Base-by-base conservation (phyloP, 2,329 filamentous ascomycete species). In the Monilinia polystroma region DNA sequence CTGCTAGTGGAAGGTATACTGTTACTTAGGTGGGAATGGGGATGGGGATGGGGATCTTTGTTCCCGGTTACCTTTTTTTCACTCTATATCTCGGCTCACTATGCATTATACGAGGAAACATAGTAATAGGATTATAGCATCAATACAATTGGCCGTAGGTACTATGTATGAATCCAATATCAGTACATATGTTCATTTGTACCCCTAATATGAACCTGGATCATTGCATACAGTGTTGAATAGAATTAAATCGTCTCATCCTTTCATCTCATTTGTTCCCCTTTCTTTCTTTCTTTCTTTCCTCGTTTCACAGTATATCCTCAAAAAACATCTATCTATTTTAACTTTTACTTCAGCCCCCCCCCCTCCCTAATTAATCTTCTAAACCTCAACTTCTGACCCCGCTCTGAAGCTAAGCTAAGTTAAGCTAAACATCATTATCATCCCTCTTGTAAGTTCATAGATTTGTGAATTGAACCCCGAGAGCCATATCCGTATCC, bases 1-100 rank as follows among this genome's bases (percentile, higher is more conserved):
- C 92, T 1, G 87, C 87, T 29, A 89, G 88, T 75, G 92, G 92
- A 67, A 86, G 93, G 74, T 99, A 98, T 77, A 96, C 87, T 56
- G 92, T 98, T 74, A 87, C 92, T 66, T 96, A 82, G 79, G 71
- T 55, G 62, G 59, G 5, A n/a, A 29, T 38, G 26, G 57, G n/a
- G n/a, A n/a, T 29, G 29, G 29, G 29, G 35, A 32, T 55, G 16
- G 23, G 10, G 18, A 10, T 20, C 8, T 26, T 35, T 23, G n/a
- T 7, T n/a, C 54, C 54, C 20, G 20, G 47, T 49, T 20, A 10
- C 20, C 20, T 49, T 49, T 49, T n/a, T 11, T 49, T 49, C 20
- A 49, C 20, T 23, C 20, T 23, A 20, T 6, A 49, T 49, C 6
- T 23, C 11, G 8, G 20, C 47, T 6, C n/a, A 10, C 3, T 49